These are phyloP conservation scores for Hypocreales sp. DNA, from an alignment of 2,329 filamentous ascomycete species.

Conservation along the genomic window DNA sequence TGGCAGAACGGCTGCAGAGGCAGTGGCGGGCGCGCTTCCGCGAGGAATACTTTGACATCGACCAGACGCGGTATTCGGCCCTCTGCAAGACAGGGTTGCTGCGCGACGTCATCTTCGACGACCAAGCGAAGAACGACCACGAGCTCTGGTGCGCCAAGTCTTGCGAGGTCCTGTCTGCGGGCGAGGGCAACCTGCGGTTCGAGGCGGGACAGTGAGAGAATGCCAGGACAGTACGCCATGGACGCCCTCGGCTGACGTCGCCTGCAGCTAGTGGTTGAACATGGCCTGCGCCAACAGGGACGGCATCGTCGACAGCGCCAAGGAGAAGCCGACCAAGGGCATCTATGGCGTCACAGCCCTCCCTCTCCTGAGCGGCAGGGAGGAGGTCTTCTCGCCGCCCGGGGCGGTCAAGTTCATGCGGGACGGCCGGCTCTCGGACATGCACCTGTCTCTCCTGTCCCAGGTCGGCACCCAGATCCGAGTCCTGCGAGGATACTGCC, in stretches of 20 bases:
- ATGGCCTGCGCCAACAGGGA: conserved; percentile 39
- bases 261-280: conserved; percentile 41
- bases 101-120: conserved; percentile 23
- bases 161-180: conserved; percentile 19
- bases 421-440: conserved; percentile 25
- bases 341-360: conserved; percentile 29
- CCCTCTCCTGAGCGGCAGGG: conserved; percentile 34
- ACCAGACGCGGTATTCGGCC: conserved; percentile 22
- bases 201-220: conserved; percentile 32
- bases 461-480: conserved; percentile 33
- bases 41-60: conserved; percentile 28
- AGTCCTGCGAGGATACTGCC: conserved; percentile 33
- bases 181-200: conserved; percentile 25
- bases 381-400: conserved; percentile 20
- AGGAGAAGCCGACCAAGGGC: conserved; percentile 28
- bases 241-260: conserved; percentile 7
- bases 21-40: conserved; percentile 28
- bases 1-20: conserved; percentile 23
- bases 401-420: conserved; percentile 26
- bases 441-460: conserved; percentile 31
- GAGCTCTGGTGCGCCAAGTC: conserved; percentile 21
- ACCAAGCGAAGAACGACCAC: conserved; percentile 11
- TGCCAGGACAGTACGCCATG: too few species aligned
- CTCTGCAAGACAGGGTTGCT: conserved; percentile 22
- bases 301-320: conserved; percentile 30